Conservation (phyloP, 2,329 filamentous ascomycete genomes). For the Penicillium sp. region DNA sequence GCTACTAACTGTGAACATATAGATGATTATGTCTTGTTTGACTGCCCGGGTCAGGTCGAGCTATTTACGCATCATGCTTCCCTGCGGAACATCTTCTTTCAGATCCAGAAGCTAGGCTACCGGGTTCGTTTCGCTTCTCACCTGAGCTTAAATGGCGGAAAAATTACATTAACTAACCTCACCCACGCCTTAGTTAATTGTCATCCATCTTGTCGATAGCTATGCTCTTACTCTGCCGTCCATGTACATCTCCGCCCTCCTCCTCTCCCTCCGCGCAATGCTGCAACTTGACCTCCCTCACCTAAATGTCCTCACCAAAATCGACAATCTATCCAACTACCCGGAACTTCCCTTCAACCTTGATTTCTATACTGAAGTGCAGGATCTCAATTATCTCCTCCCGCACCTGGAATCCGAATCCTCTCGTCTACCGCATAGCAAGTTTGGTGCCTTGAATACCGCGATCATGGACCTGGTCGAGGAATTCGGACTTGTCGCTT, state of each 20-base stretch:
- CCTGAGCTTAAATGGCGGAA: neutral
- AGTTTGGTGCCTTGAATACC: conserved; percentile 82
- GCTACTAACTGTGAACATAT: conserved; percentile 1
- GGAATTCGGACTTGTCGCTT: conserved; percentile 85
- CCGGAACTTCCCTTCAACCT: conserved; percentile 90
- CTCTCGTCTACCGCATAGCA: conserved; percentile 68
- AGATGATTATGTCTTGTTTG: conserved; percentile 93
- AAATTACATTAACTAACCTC: conserved; percentile 7
- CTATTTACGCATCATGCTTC: conserved; percentile 95
- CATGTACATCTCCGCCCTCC: conserved; percentile 90
- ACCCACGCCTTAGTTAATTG: conserved; percentile 70
- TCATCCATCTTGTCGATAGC: conserved; percentile 90
- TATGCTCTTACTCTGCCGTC: conserved; percentile 92
- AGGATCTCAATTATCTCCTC: conserved; percentile 84
- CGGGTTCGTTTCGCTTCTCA: conserved; percentile 64
- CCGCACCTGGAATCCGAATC: conserved; percentile 80
- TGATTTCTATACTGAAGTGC: conserved; percentile 96
- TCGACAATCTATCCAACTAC: conserved; percentile 88
- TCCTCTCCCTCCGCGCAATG: conserved; percentile 94
- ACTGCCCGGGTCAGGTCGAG: conserved; percentile 96
- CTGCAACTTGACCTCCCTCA: conserved; percentile 97
- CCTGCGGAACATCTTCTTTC: conserved; percentile 87
- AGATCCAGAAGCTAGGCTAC: conserved; percentile 87
- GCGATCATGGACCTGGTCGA: conserved; percentile 87
- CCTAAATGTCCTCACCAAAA: conserved; percentile 95